These are phyloP conservation scores for Xylariaceae sp. DNA, from an alignment of 2,329 filamentous ascomycete species.

Conservation along the genomic window DNA sequence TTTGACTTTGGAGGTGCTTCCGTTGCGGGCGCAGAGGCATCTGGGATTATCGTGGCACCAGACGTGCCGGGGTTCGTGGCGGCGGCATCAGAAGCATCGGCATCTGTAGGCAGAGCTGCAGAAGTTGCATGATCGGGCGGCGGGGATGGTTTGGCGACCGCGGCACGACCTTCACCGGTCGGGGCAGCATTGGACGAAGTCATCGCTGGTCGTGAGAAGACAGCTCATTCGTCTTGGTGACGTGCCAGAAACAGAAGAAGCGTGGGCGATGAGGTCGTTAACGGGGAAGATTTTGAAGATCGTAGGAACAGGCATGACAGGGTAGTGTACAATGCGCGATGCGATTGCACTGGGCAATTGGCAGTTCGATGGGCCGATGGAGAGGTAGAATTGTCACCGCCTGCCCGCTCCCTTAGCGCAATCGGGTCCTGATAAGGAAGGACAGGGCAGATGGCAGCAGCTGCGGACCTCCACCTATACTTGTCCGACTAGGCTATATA, in stretches of 20 bases:
- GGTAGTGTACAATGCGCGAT: conserved; percentile 18
- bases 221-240: conserved; percentile 51
- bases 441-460: conserved; percentile 12
- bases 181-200: conserved; percentile 51
- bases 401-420: conserved; percentile 10
- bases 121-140: conserved; percentile 9
- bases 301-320: conserved; percentile 18
- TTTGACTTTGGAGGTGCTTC: neutral
- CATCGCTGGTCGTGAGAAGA: conserved; percentile 49
- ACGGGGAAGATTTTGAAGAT: conserved; percentile 11
- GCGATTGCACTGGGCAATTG: conserved; percentile 22
- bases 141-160: conserved; percentile 11
- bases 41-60: conserved; percentile 1
- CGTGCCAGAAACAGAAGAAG: conserved; percentile 16
- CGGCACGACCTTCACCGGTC: conserved; percentile 23
- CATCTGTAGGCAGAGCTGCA: conserved; percentile 6
- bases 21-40: conserved; percentile 21
- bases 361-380: conserved; percentile 22
- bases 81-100: conserved; percentile 7
- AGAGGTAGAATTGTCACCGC: conserved; percentile 25
- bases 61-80: conserved; percentile 6
- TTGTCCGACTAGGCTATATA: neutral
- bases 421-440: conserved; percentile 17
- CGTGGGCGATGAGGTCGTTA: conserved; percentile 6
- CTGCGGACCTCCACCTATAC: neutral